Evolutionary conservation across 2,329 filamentous ascomycete genomes (phyloP).

Genomic region (Pseudofabraea citricarpa): DNA sequence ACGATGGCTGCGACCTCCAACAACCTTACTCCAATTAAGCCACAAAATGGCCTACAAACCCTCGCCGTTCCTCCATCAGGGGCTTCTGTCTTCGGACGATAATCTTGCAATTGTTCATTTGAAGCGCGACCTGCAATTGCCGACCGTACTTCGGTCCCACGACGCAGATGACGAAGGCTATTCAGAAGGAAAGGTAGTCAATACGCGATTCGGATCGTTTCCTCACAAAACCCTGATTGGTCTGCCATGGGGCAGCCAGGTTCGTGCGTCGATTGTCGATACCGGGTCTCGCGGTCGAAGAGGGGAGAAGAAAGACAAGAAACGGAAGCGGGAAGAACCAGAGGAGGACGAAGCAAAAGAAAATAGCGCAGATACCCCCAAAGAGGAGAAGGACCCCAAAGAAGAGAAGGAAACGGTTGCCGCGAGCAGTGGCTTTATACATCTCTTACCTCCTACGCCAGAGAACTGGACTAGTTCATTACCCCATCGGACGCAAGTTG

Average conservation of each 20-base stretch:
- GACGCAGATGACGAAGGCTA: conserved; percentile 66
- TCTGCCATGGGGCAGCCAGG: conserved; percentile 86
- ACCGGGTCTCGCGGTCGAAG: conserved; percentile 83
- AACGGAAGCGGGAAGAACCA: conserved; percentile 37
- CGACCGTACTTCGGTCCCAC: conserved; percentile 62
- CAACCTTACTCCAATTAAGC: neutral
- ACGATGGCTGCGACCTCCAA: neutral
- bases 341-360: conserved; percentile 17
- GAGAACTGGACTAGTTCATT: conserved; percentile 78
- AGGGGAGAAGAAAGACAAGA: conserved; percentile 53
- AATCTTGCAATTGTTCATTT: conserved; percentile 81
- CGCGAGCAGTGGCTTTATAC: conserved; percentile 67
- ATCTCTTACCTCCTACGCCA: conserved; percentile 73
- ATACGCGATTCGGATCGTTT: conserved; percentile 91
- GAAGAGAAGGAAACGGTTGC: conserved; percentile 45
- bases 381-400: conserved; percentile 29
- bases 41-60: conserved; percentile 19
- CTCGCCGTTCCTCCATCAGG: conserved; percentile 81
- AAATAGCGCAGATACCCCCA: conserved; percentile 15
- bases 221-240: conserved; percentile 73
- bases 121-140: conserved; percentile 78
- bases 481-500: conserved; percentile 79
- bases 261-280: conserved; percentile 83
- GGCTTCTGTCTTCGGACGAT: conserved; percentile 54
- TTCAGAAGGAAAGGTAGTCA: conserved; percentile 72